These are phyloP conservation scores for Epichloe bromicola DNA, from an alignment of 2,329 filamentous ascomycete species.

Conservation along the genomic window DNA sequence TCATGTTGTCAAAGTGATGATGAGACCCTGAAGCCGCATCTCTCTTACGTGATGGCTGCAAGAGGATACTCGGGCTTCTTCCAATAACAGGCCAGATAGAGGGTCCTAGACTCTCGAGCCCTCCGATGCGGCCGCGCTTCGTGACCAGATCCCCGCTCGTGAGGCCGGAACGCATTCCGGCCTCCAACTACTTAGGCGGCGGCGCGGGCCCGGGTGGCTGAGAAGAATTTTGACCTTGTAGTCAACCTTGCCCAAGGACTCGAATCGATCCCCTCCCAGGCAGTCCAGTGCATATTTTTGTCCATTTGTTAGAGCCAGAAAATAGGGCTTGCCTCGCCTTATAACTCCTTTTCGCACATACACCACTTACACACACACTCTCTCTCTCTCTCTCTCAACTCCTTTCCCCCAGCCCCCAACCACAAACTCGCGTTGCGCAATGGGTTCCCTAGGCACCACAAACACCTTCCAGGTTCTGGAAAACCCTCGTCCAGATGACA, in stretches of 20 bases:
- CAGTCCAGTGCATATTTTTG: too few relatives aligned
- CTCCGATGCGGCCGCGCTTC: slow-evolving; percentile 10
- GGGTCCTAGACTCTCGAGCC: slow-evolving; percentile 6
- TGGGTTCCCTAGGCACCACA: slow-evolving; percentile 27
- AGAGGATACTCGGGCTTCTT: slow-evolving; percentile 2
- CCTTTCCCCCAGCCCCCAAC: slow-evolving; percentile 1
- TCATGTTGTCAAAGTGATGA: background rate
- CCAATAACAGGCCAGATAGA: slow-evolving; percentile 8
- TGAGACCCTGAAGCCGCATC: slow-evolving; percentile 2
- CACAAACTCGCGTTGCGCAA: slow-evolving; percentile 13
- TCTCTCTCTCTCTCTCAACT: background rate
- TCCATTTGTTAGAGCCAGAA: too few relatives aligned
- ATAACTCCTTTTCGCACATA: too few relatives aligned
- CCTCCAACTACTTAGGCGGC: slow-evolving; percentile 34
- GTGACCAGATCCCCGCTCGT: slow-evolving; percentile 15
- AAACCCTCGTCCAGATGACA: slow-evolving; percentile 50
- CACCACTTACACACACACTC: too few relatives aligned
- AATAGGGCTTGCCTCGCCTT: too few relatives aligned
- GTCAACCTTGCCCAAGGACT: background rate
- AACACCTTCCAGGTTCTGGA: slow-evolving; percentile 45
- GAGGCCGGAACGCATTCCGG: slow-evolving; percentile 36
- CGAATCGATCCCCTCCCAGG: too few relatives aligned
- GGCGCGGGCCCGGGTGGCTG: slow-evolving; percentile 13
- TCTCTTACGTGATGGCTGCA: slow-evolving; percentile 13
- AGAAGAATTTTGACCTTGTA: background rate